Conservation (phyloP, 192 early-diverging fungal species). For the Obelidium mucronatum region DNA sequence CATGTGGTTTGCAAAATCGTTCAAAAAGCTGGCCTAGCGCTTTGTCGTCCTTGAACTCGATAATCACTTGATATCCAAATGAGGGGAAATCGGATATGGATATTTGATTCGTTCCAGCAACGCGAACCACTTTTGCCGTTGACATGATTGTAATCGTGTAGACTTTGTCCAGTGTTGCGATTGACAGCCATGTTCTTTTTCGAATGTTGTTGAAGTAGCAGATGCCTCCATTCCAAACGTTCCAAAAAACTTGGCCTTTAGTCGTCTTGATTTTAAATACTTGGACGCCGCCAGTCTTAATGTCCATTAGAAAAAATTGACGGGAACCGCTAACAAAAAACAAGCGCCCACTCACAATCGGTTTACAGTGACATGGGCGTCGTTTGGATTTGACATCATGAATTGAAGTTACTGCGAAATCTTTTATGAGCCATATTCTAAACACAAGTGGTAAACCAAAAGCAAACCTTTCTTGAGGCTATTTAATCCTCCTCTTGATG, state of each 20-base stretch:
- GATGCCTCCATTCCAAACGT: not conserved
- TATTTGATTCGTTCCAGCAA: not conserved
- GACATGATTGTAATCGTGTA: not conserved
- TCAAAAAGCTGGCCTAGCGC: not conserved
- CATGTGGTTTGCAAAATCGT: not conserved
- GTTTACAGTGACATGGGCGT: not conserved
- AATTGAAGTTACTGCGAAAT: not conserved
- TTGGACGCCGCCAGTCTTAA: not conserved
- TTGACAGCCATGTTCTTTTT: not conserved
- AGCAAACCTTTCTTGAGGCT: not conserved
- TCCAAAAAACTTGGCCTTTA: not conserved
- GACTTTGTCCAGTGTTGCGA: not conserved
- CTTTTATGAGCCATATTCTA: not conserved
- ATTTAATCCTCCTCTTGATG: too few species aligned
- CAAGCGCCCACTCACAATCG: not conserved
- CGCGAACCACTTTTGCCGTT: not conserved
- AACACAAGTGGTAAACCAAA: not conserved
- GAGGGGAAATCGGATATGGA: not conserved
- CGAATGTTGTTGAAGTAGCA: conserved; percentile 7
- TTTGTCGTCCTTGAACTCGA: not conserved
- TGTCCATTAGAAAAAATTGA: too few species aligned
- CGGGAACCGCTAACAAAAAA: too few species aligned
- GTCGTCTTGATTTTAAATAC: conserved; percentile 7
- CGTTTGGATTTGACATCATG: not conserved
- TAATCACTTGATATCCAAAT: not conserved